These are phyloP conservation scores for Basidiobolus heterosporus DNA, from an alignment of 371 early-diverging fungal genomes.

Conservation along the genomic window DNA sequence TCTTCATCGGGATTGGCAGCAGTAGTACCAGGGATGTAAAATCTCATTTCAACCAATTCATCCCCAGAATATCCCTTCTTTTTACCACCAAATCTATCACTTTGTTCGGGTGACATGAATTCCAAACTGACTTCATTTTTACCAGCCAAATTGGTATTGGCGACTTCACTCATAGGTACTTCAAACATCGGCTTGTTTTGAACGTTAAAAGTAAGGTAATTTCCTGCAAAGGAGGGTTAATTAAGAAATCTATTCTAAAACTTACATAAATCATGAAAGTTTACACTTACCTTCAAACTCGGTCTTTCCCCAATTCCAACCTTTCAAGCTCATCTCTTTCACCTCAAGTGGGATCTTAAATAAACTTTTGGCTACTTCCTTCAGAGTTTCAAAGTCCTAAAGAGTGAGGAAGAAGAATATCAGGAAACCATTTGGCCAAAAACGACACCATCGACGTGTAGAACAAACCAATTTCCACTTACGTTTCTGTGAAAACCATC, in stretches of 20 bases:
- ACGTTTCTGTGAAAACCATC: constrained; percentile 78
- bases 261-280: not conserved
- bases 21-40: constrained; percentile 78
- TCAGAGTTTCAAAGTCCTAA: constrained; percentile 66
- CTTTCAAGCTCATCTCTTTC: constrained; percentile 71
- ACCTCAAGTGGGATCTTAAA: constrained; percentile 62
- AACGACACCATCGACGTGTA: no score
- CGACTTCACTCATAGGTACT: constrained; percentile 73
- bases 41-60: constrained; percentile 78
- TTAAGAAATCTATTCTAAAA: not conserved
- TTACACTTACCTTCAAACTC: constrained; percentile 48
- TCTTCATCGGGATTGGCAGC: constrained; percentile 36
- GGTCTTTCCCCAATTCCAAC: constrained; percentile 93
- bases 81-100: constrained; percentile 30
- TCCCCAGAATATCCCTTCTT: constrained; percentile 29
- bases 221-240: constrained; percentile 20
- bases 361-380: constrained; percentile 38
- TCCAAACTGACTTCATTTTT: constrained; percentile 90
- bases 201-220: constrained; percentile 61
- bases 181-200: constrained; percentile 78
- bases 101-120: constrained; percentile 49
- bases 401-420: no score
- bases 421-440: no score
- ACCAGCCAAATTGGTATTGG: constrained; percentile 69
- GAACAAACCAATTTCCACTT: no score